These are phyloP conservation scores for Fagopyrum tataricum DNA, from an alignment of 148 eudicot species.

Conservation along the genomic window DNA sequence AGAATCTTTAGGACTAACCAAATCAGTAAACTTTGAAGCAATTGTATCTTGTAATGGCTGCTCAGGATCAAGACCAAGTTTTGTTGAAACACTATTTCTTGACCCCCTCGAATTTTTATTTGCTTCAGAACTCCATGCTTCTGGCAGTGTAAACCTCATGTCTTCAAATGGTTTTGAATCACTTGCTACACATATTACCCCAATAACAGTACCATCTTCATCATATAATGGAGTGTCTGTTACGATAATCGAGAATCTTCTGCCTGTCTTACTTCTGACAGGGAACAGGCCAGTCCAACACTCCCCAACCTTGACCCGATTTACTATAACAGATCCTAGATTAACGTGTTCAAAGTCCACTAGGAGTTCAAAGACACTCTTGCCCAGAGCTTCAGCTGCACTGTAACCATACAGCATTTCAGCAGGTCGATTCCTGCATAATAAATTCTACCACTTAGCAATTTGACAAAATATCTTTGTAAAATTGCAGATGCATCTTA, in stretches of 20 bases:
- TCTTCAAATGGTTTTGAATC: slow-evolving; percentile 52
- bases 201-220: slow-evolving; percentile 63
- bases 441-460: slow-evolving; percentile 10
- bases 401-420: slow-evolving; percentile 77
- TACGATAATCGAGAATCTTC: slow-evolving; percentile 37
- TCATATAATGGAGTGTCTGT: slow-evolving; percentile 75
- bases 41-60: slow-evolving; percentile 83
- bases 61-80: slow-evolving; percentile 84
- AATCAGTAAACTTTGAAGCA: slow-evolving; percentile 70
- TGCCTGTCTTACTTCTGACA: slow-evolving; percentile 51
- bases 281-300: slow-evolving; percentile 89
- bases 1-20: slow-evolving; percentile 39
- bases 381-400: slow-evolving; percentile 71
- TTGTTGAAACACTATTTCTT: slow-evolving; percentile 38
- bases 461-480: background rate
- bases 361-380: slow-evolving; percentile 38
- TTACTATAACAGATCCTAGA: slow-evolving; percentile 38
- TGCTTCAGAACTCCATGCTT: slow-evolving; percentile 25
- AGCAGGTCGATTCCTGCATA: slow-evolving; percentile 74
- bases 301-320: slow-evolving; percentile 55
- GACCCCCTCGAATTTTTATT: slow-evolving; percentile 30
- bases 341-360: slow-evolving; percentile 34
- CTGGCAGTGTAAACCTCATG: slow-evolving; percentile 21
- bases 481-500: too few species aligned
- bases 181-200: slow-evolving; percentile 57